Evolutionary conservation across 2,329 filamentous ascomycete species (phyloP), one percentile per base, ranked within the genome.

Genomic region (Mariannaea elegans): DNA sequence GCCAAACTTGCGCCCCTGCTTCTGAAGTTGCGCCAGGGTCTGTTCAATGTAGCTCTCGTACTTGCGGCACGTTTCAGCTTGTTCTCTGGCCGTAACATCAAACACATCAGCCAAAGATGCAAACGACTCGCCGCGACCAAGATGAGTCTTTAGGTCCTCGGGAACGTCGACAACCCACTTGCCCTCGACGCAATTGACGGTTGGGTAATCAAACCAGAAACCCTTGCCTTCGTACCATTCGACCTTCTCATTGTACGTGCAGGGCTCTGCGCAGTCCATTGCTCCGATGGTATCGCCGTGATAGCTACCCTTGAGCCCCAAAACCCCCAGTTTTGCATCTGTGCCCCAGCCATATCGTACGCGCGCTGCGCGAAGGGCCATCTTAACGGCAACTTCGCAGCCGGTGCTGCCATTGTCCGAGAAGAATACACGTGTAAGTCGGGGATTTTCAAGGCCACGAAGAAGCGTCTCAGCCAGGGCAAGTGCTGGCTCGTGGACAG

Each of bases 281-380:
- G 91, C 91, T 0, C 92, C 92, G 45, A 96, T 93, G 0, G 92
- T 96, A 70, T 96, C 93, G 2, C 92, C 93, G 68, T 96, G 93
- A 68, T 96, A 96, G 65, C 90, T 91, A 0, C 91, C 91, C 71
- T 89, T 91, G 9, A 96, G 78, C 0, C 92, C 92, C 3, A 96
- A 73, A 2, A 95, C 85, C 3, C 86, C 86, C 10, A 94, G 80
- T 47, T 87, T 82, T 2, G 82, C 78, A 13, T 78, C 79, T 0
- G 83, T 78, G 36, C 82, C 78, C 88, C 89, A 92, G 9, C 82
- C 84, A 64, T 93, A 93, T 8, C 90, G 81, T 38, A 84, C 76
- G 44, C 86, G 83, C 0, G 90, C 78, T 0, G 91, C 91, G 5
- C 90, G 84, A 0, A 96, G 79, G 0, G 84, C 92, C 93, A 96